Base-by-base conservation (phyloP, 2,329 filamentous ascomycete genomes). In the Aspergillus vadensis region DNA sequence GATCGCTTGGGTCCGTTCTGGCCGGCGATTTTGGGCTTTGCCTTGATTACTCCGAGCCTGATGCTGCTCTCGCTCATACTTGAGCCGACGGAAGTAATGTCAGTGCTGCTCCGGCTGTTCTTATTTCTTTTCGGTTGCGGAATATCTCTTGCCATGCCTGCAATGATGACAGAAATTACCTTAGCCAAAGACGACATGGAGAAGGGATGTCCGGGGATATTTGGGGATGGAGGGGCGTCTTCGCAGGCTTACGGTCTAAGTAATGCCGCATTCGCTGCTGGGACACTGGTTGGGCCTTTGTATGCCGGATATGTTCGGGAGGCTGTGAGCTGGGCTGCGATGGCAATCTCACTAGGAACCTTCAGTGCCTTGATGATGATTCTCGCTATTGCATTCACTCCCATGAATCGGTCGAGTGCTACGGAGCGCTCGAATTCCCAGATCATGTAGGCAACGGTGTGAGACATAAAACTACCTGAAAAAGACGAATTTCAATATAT, bases 91-190 rank as follows among this genome's bases (percentile, higher is more conserved):
- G 54, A 38, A 2, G 1, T 25, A 1, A 4, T n/a, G 12, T 59
- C 55, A 5, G 10, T 59, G 6, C 23, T 63, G 2, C 44, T 63
- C 7, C 61, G 63, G 4, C 14, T 55, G 1, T 58, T 63, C n/a
- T 32, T 64, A 14, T 55, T 58, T 10, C 4, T 57, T 4, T 59
- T 64, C n/a, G 58, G 63, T 3, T 58, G 52, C 30, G 50, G 57
- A 1, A n/a, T 63, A 7, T 57, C 60, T 0, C 43, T 64, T 84
- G 88, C 88, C 0, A 89, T 91, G 76, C 86, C 91, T 47, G 81
- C 82, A 0, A 81, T 84, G 4, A 81, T 86, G 55, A 58, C 55
- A 5, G 63, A 0, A 79, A 81, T 58, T 77, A 77, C 1, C 83
- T 85, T 69, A 83, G 85, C 61, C 7, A 57, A 58, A 2, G 60